These are phyloP conservation scores for Suillus brevipes DNA, from an alignment of 768 basidiomycete genomes.

Conservation along the genomic window DNA sequence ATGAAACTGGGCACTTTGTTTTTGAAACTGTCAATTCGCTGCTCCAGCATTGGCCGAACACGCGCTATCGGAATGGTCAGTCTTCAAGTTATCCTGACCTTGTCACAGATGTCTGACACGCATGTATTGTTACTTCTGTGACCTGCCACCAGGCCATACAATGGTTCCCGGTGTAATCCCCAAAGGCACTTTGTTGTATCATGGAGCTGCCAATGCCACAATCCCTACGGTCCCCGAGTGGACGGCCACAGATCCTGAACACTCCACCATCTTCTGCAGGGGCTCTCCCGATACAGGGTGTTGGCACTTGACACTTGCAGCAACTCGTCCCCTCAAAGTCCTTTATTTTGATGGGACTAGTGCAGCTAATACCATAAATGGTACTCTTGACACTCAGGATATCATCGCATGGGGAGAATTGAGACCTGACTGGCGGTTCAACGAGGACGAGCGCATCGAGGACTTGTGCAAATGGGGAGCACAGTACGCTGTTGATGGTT, in stretches of 20 bases:
- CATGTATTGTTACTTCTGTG: background rate
- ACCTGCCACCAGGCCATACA: conserved; percentile 1
- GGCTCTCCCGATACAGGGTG: conserved; percentile 14
- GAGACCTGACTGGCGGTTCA: conserved; percentile 13
- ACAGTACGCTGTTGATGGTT: conserved; percentile 43
- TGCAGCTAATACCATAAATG: conserved; percentile 30
- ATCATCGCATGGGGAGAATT: conserved; percentile 43
- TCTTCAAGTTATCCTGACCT: too few species aligned
- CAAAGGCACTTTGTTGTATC: conserved; percentile 13
- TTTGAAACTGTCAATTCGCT: conserved; percentile 35
- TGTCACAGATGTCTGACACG: background rate
- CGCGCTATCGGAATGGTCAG: conserved; percentile 46
- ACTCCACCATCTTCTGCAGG: conserved; percentile 40
- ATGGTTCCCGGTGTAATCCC: conserved; percentile 11
- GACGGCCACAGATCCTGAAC: conserved; percentile 38
- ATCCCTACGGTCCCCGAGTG: conserved; percentile 35
- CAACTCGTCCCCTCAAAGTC: conserved; percentile 29
- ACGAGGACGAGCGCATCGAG: conserved; percentile 38
- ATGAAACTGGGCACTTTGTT: conserved; percentile 32
- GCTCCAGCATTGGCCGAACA: conserved; percentile 48
- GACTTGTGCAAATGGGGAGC: conserved; percentile 47
- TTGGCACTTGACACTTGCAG: conserved; percentile 15
- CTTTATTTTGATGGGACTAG: conserved; percentile 35
- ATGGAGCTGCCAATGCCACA: conserved; percentile 16
- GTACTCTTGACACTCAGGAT: conserved; percentile 44